These are phyloP conservation scores for Gnetum montanum DNA, from an alignment of 75 land plant genomes.

Conservation along the genomic window DNA sequence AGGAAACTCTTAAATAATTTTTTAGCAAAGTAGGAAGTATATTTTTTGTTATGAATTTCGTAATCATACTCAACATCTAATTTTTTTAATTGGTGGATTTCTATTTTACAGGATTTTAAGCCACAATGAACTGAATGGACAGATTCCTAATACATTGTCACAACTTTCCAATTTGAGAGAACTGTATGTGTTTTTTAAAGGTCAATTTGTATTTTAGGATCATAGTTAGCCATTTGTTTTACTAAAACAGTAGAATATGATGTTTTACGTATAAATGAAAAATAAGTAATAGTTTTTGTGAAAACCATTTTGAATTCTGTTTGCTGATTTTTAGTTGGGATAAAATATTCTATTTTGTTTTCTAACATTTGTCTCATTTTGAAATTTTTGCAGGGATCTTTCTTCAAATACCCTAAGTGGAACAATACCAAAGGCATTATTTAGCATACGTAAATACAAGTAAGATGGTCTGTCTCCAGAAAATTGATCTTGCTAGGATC, in stretches of 20 bases:
- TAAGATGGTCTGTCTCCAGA: no score
- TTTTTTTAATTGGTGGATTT: not conserved
- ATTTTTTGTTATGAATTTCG: not conserved
- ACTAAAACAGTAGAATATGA: not conserved
- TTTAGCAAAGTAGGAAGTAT: not conserved
- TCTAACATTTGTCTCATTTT: not conserved
- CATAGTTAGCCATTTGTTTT: not conserved
- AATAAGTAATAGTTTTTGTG: not conserved
- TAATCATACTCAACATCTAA: not conserved
- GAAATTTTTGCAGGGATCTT: slow-evolving; percentile 34
- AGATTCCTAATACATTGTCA: slow-evolving; percentile 35
- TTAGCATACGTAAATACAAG: slow-evolving; percentile 45
- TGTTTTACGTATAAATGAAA: not conserved
- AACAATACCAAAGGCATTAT: slow-evolving; percentile 28
- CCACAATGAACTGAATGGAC: slow-evolving; percentile 17
- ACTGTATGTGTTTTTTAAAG: slow-evolving; percentile 27
- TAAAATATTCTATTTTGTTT: not conserved
- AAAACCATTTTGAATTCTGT: not conserved
- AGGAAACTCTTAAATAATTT: not conserved
- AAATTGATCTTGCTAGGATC: no score
- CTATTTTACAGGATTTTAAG: slow-evolving; percentile 7
- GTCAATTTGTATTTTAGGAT: not conserved
- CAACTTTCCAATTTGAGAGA: slow-evolving; percentile 24
- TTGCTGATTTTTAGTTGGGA: not conserved
- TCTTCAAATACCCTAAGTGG: slow-evolving; percentile 45